Evolutionary conservation across 441 rosid genomes (phyloP).

Genomic region (California macrophylla): DNA sequence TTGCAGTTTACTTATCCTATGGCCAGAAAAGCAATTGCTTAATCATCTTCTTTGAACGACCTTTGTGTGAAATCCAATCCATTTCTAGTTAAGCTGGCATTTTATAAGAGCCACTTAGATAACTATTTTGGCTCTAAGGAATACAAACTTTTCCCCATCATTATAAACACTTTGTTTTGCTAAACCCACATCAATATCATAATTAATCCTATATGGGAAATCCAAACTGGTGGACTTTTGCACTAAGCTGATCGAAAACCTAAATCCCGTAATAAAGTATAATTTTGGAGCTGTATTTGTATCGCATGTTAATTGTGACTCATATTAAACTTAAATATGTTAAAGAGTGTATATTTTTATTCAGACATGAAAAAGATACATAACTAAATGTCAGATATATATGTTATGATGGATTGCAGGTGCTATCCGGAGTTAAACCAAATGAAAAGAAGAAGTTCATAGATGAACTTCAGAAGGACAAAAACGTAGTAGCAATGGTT

Average conservation of each 20-base stretch:
- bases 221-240: neutral
- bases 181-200: neutral
- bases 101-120: neutral
- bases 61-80: neutral
- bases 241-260: neutral
- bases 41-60: neutral
- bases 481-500: constrained; percentile 79
- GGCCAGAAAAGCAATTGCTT: neutral
- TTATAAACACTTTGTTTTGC: neutral
- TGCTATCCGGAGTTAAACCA: constrained; percentile 77
- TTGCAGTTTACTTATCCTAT: neutral
- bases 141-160: neutral
- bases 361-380: neutral
- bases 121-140: neutral
- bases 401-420: constrained; percentile 37
- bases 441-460: constrained; percentile 66
- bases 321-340: neutral
- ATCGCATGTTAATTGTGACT: neutral
- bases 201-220: neutral
- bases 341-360: neutral
- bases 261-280: neutral
- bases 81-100: neutral
- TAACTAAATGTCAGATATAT: neutral
- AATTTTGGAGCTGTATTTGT: neutral
- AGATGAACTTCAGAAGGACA: constrained; percentile 55